A percentile compares a stretch with the other conserved stretches of the same genome.
Conservation (phyloP, 768 basidiomycete genomes). For the Scleroderma bovista region DNA sequence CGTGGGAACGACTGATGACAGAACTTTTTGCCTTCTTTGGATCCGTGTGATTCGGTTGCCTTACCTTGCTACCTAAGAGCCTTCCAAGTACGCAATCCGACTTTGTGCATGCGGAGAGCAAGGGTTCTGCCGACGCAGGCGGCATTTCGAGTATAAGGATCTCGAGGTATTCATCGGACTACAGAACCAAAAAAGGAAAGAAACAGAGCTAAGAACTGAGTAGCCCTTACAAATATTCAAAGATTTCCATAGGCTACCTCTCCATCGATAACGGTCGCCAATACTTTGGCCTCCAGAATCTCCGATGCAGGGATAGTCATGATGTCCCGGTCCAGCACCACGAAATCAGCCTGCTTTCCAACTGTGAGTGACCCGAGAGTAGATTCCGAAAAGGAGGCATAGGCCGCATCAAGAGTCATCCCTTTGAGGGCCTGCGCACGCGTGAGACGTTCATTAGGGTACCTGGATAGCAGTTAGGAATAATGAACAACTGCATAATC, state of each 20-base stretch:
- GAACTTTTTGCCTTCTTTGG: no score
- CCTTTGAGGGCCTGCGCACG: conserved; percentile 81
- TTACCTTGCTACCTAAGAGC: no score
- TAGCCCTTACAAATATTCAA: conserved; percentile 3
- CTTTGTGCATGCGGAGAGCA: no score
- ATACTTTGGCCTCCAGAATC: conserved; percentile 61
- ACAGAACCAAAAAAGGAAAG: no score
- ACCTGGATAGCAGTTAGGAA: conserved; percentile 46
- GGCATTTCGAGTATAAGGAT: no score
- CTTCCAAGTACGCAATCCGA: no score
- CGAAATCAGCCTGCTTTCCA: conserved; percentile 87
- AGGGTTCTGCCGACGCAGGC: no score
- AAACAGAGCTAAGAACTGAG: no score
- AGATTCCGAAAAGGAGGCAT: conserved; percentile 75
- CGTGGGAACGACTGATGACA: no score
- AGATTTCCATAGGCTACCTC: conserved; percentile 52
- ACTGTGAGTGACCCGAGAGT: conserved; percentile 63
- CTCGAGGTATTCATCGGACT: no score
- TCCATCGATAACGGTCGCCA: conserved; percentile 75
- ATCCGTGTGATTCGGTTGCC: no score
- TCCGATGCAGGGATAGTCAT: conserved; percentile 58
- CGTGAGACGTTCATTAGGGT: conserved; percentile 65
- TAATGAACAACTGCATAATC: neutral
- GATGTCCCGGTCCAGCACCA: conserved; percentile 76
- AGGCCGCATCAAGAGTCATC: conserved; percentile 87